Evolutionary conservation across 2,329 filamentous ascomycete genomes (phyloP), one percentile per base, ranked within the genome.

Genomic region (Aplosporella prunicola): DNA sequence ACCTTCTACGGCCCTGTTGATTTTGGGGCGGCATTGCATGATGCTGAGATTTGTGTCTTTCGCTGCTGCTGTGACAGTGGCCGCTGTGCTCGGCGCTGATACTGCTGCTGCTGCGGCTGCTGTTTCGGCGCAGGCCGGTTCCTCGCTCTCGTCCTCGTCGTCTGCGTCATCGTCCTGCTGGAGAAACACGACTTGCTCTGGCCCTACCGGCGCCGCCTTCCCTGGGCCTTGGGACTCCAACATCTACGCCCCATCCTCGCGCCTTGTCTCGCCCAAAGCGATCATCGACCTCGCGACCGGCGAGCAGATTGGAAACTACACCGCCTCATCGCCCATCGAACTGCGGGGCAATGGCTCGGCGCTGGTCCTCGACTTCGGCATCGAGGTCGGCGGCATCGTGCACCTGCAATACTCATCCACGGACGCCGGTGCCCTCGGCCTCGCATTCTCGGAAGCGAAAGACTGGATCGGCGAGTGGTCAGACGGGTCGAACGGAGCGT

Each of bases 291-390:
- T 57, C 1, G 48, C 47, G 4, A 60, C 49, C 38, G 58, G 47
- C 31, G 52, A 44, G 24, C 42, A 41, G 37, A 57, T 58, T 48
- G 51, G 51, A 5, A 20, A 43, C 26, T 59, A 61, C 50, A 40
- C 53, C 5, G 46, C 53, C 28, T 28, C 43, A 10, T 49, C 51
- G 3, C 20, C 32, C 1, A 22, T 22, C 5, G 49, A 45, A 1
- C 49, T 70, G 5, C 44, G 46, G 7, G 60, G 63, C 9, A 73
- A 75, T 47, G 69, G 67, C 9, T 71, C 68, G 3, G 59, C 62
- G n/a, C 51, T 73, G 2, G 66, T 76, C 2, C 72, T 74, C 40
- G 74, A 78, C 51, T 78, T 78, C 48, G 72, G 72, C 4, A 58
- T 65, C 16, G 71, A 76, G 48, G 71, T 77, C 5, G 73, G 72